Percentiles rank a stretch among this genome's conserved stretches.
phyloP scores from a whole-genome alignment of 768 basidiomycete species.

The Trametes villosa region DNA sequence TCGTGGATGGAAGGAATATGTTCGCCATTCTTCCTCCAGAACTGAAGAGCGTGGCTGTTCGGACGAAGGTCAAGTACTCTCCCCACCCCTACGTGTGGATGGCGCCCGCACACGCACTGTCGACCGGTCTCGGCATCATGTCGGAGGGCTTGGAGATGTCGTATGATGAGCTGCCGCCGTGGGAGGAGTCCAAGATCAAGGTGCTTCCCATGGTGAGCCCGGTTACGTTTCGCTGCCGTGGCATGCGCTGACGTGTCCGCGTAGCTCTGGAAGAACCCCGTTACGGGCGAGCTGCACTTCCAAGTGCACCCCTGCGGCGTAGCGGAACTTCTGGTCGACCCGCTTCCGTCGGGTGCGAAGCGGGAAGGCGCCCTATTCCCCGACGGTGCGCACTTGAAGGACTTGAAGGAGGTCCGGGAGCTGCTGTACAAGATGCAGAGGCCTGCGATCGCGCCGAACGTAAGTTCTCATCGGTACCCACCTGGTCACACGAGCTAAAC shows the following conservation, averaged over 20 bases:
- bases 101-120: constrained; percentile 70
- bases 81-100: constrained; percentile 94
- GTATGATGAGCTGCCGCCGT: constrained; percentile 71
- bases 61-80: constrained; percentile 74
- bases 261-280: constrained; percentile 58
- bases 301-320: constrained; percentile 88
- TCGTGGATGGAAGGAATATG: constrained; percentile 81
- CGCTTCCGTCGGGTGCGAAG: constrained; percentile 64
- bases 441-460: constrained; percentile 82
- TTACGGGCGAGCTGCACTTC: constrained; percentile 81
- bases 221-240: background rate
- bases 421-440: constrained; percentile 86
- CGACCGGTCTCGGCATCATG: constrained; percentile 85
- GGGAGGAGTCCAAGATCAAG: constrained; percentile 80
- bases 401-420: constrained; percentile 72
- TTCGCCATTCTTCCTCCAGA: constrained; percentile 76
- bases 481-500: constrained; percentile 14
- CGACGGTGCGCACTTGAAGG: constrained; percentile 76
- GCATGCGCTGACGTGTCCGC: background rate
- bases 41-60: constrained; percentile 80
- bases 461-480: constrained; percentile 35
- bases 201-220: constrained; percentile 61
- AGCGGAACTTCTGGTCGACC: constrained; percentile 67
- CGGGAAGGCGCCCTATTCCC: constrained; percentile 77
- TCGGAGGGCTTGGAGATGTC: constrained; percentile 74